Evolutionary conservation across 495 filamentous ascomycete species (phyloP).

Genomic region (Penicillium pancosmium): DNA sequence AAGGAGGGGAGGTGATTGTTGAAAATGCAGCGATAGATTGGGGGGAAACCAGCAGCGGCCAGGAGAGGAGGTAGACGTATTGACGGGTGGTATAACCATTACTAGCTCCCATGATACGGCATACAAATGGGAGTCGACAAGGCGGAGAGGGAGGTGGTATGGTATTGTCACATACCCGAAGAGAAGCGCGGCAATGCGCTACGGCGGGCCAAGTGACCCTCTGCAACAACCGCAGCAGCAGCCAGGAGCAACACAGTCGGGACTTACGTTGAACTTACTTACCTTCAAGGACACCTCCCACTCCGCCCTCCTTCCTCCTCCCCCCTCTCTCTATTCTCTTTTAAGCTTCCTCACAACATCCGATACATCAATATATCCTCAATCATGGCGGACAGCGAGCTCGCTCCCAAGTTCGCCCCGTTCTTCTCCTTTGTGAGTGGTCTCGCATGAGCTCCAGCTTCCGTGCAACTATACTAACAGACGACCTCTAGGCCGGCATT

Average conservation of each 20-base stretch:
- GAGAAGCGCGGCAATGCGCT: slow-evolving; percentile 18
- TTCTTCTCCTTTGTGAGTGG: slow-evolving; percentile 93
- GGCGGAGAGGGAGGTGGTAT: slow-evolving; percentile 6
- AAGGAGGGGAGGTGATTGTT: slow-evolving; percentile 23
- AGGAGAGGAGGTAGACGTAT: slow-evolving; percentile 29
- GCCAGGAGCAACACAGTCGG: slow-evolving; percentile 1
- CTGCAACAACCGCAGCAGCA: slow-evolving; percentile 22
- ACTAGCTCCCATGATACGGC: too few relatives aligned
- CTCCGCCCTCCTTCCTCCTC: slow-evolving; percentile 10
- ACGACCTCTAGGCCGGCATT: slow-evolving; percentile 69
- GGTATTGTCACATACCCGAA: slow-evolving; percentile 25
- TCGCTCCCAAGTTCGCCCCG: slow-evolving; percentile 87
- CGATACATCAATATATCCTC: slow-evolving; percentile 2
- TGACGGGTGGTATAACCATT: background rate
- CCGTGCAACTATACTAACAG: slow-evolving; percentile 36
- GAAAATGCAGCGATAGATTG: slow-evolving; percentile 30
- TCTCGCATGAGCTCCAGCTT: slow-evolving; percentile 15
- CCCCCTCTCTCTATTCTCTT: slow-evolving; percentile 4
- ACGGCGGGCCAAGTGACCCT: slow-evolving; percentile 30
- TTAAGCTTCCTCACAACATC: background rate
- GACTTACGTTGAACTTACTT: background rate
- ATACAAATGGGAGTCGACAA: too few relatives aligned
- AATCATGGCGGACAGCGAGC: slow-evolving; percentile 68
- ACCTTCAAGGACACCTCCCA: background rate
- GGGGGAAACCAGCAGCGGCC: slow-evolving; percentile 11